Percentiles rank a stretch among this genome's conserved stretches.
Conservation (phyloP, 371 early-diverging fungal species). For the Rhizopus delemar region DNA sequence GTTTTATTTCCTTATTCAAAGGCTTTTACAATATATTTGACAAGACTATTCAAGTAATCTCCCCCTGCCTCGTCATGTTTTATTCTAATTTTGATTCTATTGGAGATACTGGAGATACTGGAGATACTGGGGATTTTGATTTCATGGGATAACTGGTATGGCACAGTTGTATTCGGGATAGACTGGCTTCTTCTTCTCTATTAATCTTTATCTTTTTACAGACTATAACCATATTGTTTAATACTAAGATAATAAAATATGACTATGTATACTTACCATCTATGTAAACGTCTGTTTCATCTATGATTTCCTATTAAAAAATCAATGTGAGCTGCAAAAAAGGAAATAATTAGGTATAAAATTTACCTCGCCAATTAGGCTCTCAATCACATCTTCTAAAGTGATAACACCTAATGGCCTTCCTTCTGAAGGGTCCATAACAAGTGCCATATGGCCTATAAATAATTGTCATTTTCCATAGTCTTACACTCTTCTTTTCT, state of each 20-base stretch:
- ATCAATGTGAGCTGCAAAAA: too few species aligned
- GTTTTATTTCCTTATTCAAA: neutral
- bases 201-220: slow-evolving; percentile 12
- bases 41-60: neutral
- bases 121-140: neutral
- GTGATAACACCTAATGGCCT: slow-evolving; percentile 88
- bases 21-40: neutral
- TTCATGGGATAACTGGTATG: neutral
- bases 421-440: slow-evolving; percentile 55
- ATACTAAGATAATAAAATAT: neutral
- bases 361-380: slow-evolving; percentile 74
- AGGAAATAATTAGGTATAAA: too few species aligned
- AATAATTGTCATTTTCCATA: neutral
- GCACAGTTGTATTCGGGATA: neutral
- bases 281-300: slow-evolving; percentile 92
- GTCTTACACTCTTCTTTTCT: neutral
- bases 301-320: slow-evolving; percentile 71
- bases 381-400: slow-evolving; percentile 96
- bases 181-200: neutral
- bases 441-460: slow-evolving; percentile 68
- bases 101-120: slow-evolving; percentile 6
- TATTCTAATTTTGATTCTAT: slow-evolving; percentile 14
- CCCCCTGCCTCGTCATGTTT: slow-evolving; percentile 18
- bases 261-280: slow-evolving; percentile 56
- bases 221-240: neutral